Conservation (phyloP, 1,284 basidiomycete species). For the Cryptococcus sp. region DNA sequence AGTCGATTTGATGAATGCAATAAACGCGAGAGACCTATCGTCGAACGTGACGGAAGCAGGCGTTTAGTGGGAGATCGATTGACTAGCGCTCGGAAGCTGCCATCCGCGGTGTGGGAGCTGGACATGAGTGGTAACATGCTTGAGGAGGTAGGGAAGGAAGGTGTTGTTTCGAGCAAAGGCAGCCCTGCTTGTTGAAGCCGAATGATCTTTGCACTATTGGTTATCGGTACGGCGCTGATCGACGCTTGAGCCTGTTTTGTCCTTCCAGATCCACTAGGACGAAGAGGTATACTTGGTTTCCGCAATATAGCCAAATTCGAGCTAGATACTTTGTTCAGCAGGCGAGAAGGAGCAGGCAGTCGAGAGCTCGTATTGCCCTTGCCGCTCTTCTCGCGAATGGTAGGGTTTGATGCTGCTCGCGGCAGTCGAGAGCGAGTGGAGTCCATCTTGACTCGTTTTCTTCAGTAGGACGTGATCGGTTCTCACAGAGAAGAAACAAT, state of each 20-base stretch:
- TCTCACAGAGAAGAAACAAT: no score
- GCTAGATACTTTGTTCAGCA: not conserved
- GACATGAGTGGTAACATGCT: not conserved
- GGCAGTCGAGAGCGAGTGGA: slow-evolving; percentile 3
- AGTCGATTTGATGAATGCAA: not conserved
- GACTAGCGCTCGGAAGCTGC: no score
- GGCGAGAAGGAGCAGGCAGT: slow-evolving; percentile 3
- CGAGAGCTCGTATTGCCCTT: not conserved
- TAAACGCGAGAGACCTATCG: not conserved
- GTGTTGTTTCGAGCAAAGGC: not conserved
- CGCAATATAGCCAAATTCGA: not conserved
- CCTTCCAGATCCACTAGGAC: not conserved
- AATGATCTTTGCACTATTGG: not conserved
- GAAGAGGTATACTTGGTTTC: not conserved
- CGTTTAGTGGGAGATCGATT: not conserved
- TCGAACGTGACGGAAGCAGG: slow-evolving; percentile 9
- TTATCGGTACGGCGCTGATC: not conserved
- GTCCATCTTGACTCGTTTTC: not conserved
- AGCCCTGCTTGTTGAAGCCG: no score
- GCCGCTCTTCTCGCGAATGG: slow-evolving; percentile 1
- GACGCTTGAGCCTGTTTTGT: not conserved
- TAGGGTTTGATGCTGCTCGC: slow-evolving; percentile 11
- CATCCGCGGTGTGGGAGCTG: not conserved
- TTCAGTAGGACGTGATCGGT: no score
- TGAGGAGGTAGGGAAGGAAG: not conserved